phyloP scores from a whole-genome alignment of 2,329 filamentous ascomycete genomes.

The Botrytis porri region DNA sequence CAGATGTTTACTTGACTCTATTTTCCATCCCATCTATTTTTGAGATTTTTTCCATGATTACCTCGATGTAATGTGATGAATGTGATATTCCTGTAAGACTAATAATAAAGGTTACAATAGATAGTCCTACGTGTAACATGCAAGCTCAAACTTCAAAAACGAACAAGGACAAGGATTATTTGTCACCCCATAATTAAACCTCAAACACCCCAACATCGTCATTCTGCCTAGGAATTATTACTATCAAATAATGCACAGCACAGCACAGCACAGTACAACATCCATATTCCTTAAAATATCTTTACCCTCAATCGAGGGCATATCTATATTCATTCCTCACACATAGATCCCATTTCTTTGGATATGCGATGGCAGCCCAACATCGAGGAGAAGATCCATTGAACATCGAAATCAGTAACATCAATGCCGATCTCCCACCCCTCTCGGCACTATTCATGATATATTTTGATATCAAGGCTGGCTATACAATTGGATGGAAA shows the following conservation, averaged over 20 bases:
- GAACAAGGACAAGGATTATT: slow-evolving; percentile 3
- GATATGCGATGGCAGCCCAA: slow-evolving; percentile 33
- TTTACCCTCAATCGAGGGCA: not conserved
- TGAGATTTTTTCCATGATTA: not conserved
- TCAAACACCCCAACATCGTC: not conserved
- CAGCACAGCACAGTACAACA: slow-evolving; percentile 7
- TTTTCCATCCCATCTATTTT: not conserved
- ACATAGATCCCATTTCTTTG: not conserved
- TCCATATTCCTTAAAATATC: not conserved
- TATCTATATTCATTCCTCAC: not conserved
- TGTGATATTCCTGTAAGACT: not conserved
- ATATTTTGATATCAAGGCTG: slow-evolving; percentile 87
- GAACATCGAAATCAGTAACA: slow-evolving; percentile 34
- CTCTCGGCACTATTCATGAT: slow-evolving; percentile 84
- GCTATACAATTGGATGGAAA: slow-evolving; percentile 90
- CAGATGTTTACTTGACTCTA: not conserved
- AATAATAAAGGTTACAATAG: too few species aligned
- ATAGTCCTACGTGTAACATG: not conserved
- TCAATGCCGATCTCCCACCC: slow-evolving; percentile 50
- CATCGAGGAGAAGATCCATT: slow-evolving; percentile 38
- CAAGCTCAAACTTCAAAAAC: not conserved
- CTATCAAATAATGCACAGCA: slow-evolving; percentile 11
- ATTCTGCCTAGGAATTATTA: not conserved
- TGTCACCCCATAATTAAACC: not conserved
- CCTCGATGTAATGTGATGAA: not conserved